Conservation (phyloP, 257 asterid species). For the Solanum dulcamara region DNA sequence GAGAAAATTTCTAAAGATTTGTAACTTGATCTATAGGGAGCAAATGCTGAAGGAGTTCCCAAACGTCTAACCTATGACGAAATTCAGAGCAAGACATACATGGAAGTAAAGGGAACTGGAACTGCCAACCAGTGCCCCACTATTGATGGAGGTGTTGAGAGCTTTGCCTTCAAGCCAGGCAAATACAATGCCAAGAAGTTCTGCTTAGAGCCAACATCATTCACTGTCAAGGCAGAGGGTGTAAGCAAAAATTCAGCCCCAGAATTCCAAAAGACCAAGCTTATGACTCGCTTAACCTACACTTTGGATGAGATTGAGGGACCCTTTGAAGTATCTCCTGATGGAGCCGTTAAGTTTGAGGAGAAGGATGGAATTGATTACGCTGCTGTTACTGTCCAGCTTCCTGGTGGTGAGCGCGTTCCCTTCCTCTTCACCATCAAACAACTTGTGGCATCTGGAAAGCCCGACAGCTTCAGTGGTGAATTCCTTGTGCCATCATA, state of each 20-base stretch:
- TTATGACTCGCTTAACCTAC: constrained; percentile 97
- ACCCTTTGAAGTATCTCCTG: constrained; percentile 75
- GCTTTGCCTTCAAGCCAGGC: constrained; percentile 70
- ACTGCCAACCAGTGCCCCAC: constrained; percentile 99
- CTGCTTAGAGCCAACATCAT: constrained; percentile 95
- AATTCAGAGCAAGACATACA: constrained; percentile 89
- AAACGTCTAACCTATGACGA: constrained; percentile 81
- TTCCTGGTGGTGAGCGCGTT: constrained; percentile 97
- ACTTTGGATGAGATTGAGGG: constrained; percentile 96
- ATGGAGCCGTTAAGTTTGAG: constrained; percentile 74
- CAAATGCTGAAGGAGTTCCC: constrained; percentile 73
- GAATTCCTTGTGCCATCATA: constrained; percentile 88
- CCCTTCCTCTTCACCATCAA: constrained; percentile 93
- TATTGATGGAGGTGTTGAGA: constrained; percentile 69
- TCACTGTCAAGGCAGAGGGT: constrained; percentile 94
- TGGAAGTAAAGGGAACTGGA: constrained; percentile 91
- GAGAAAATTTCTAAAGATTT: background rate
- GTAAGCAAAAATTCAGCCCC: constrained; percentile 65
- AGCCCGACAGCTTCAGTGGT: constrained; percentile 58
- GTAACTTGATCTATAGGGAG: constrained; percentile 42
- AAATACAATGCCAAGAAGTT: constrained; percentile 78
- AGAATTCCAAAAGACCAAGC: constrained; percentile 90
- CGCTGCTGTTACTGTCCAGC: constrained; percentile 97
- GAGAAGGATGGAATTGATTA: constrained; percentile 98
- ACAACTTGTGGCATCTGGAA: constrained; percentile 89